Evolutionary conservation across 169 alveolate genomes (phyloP).

Genomic region (Plasmodium blacklocki): DNA sequence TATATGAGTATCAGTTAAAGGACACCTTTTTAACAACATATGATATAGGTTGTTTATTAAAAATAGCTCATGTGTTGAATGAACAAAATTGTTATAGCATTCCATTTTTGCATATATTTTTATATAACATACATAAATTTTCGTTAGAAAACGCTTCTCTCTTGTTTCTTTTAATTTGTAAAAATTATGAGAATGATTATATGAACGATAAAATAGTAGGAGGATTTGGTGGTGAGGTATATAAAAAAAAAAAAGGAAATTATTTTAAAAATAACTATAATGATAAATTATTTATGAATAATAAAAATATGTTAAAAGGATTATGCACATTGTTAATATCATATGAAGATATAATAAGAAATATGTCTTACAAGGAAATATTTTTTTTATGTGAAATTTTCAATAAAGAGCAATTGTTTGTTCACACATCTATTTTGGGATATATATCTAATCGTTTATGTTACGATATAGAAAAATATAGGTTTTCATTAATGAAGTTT

Average conservation of each 20-base stretch:
- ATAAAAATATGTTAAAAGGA: slow-evolving; percentile 19
- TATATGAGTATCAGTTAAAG: slow-evolving; percentile 26
- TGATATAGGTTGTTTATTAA: slow-evolving; percentile 40
- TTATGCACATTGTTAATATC: slow-evolving; percentile 27
- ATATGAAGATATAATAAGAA: slow-evolving; percentile 7
- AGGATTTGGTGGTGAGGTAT: not conserved
- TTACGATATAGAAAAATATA: slow-evolving; percentile 7
- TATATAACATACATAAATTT: slow-evolving; percentile 38
- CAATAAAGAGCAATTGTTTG: not conserved
- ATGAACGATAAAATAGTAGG: not conserved
- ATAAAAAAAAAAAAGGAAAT: not conserved
- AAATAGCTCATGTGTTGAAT: slow-evolving; percentile 15
- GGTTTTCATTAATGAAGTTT: not conserved
- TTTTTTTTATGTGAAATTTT: slow-evolving; percentile 38
- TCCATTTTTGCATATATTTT: slow-evolving; percentile 24
- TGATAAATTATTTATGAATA: not conserved
- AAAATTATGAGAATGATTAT: slow-evolving; percentile 23
- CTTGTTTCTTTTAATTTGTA: slow-evolving; percentile 7
- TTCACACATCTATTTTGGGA: not conserved
- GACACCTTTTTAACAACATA: not conserved
- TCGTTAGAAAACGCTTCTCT: slow-evolving; percentile 6
- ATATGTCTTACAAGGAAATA: slow-evolving; percentile 27
- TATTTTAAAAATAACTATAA: not conserved
- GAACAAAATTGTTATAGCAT: not conserved
- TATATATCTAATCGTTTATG: slow-evolving; percentile 1